These are phyloP conservation scores for Sclerotinia minor DNA, from an alignment of 2,329 filamentous ascomycete species.

Conservation along the genomic window DNA sequence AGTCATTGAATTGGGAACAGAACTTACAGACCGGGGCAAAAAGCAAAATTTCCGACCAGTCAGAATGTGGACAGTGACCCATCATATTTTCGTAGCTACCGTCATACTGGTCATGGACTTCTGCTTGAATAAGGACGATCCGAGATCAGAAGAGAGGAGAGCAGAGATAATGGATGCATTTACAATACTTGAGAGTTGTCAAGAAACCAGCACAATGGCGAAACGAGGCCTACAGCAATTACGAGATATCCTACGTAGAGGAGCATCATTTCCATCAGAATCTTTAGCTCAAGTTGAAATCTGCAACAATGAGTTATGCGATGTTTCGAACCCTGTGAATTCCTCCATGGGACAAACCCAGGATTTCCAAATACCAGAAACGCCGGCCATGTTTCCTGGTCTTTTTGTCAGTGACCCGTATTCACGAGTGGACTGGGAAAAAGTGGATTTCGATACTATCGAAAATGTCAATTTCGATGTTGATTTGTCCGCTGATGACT, in stretches of 20 bases:
- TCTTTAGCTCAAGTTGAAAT: not conserved
- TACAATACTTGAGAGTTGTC: slow-evolving; percentile 39
- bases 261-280: not conserved
- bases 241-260: slow-evolving; percentile 18
- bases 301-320: not conserved
- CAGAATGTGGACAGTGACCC: slow-evolving; percentile 40
- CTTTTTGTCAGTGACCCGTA: slow-evolving; percentile 12
- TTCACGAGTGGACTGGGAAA: slow-evolving; percentile 21
- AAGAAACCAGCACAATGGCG: slow-evolving; percentile 31
- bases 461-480: slow-evolving; percentile 29
- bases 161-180: slow-evolving; percentile 42
- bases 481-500: slow-evolving; percentile 20
- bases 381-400: not conserved
- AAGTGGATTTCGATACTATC: slow-evolving; percentile 14
- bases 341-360: no score
- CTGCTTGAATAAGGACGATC: slow-evolving; percentile 40
- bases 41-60: slow-evolving; percentile 34
- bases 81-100: slow-evolving; percentile 44
- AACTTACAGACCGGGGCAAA: slow-evolving; percentile 29
- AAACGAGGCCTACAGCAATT: slow-evolving; percentile 31
- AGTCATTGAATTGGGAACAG: slow-evolving; percentile 39
- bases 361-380: not conserved
- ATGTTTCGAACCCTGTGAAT: not conserved
- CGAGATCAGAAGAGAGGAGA: slow-evolving; percentile 38
- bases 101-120: slow-evolving; percentile 45